Evolutionary conservation across 2,329 filamentous ascomycete genomes (phyloP), one percentile per base, ranked within the genome.

Genomic region (Epichloe coenophiala): DNA sequence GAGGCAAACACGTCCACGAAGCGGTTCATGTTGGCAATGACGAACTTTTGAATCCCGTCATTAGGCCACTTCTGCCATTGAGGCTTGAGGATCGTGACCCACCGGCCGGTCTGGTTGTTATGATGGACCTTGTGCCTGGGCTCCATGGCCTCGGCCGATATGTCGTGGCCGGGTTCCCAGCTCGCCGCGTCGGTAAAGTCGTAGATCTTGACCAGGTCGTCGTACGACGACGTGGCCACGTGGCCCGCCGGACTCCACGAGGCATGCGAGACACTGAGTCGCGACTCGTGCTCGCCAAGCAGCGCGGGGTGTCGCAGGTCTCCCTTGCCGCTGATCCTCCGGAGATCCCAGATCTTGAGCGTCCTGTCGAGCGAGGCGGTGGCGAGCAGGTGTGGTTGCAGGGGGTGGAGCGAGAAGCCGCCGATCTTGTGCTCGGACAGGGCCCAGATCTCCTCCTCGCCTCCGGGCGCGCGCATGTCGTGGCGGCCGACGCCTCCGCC

Each of bases 21-120:
- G 2, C 93, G 81, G 63, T 95, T 95, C 93, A 97, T 97, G 59
- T 97, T 98, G 1, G 88, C 93, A 51, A 98, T 91, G 23, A 81
- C 86, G 59, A 98, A 89, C 54, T 91, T 88, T 55, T 95, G 84
- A 5, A 94, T 81, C 7, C 83, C 83, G 52, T 93, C 88, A 36
- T 76, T 70, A 0, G 93, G 91, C 44, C 78, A 76, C 35, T 78
- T 73, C 65, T 98, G 93, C 93, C 93, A 98, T 59, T 95, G 88
- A 0, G 64, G 93, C 76, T 75, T 94, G 63, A 75, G 65, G 36
- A 78, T 95, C 0, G 88, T 95, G 0, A 96, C 89, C 88, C 88
- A 96, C 50, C 90, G 77, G 0, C 91, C 93, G 0, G 90, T 97
- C 69, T 98, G 93, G 61, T 95, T 96, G 62, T 98, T 98, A 61